A percentile compares a stretch with the other conserved stretches of the same genome.
Conservation (phyloP, 768 basidiomycete genomes). For the Sistotremastrum niveocremeum region DNA sequence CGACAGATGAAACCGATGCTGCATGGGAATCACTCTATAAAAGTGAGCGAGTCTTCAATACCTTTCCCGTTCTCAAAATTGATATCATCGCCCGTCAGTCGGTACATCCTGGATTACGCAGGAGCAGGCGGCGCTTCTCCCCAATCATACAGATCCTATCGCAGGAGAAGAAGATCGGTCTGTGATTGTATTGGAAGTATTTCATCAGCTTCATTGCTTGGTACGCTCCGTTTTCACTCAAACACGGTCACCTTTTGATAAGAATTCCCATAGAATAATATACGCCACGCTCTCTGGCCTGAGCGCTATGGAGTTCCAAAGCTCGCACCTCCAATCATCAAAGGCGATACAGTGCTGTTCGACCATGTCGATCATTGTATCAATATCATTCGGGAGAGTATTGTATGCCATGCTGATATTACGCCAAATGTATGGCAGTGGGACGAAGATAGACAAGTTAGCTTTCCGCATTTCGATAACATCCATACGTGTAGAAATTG, state of each 20-base stretch:
- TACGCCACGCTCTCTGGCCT: background rate
- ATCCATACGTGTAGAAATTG: slow-evolving; percentile 5
- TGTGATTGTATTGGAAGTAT: slow-evolving; percentile 13
- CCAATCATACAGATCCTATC: slow-evolving; percentile 12
- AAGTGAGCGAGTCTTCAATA: slow-evolving; percentile 1
- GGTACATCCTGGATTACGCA: slow-evolving; percentile 13
- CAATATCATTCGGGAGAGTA: slow-evolving; percentile 13
- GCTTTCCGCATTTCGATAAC: too few relatives aligned
- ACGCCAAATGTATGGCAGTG: slow-evolving; percentile 17
- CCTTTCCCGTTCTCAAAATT: too few relatives aligned
- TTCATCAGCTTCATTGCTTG: slow-evolving; percentile 17
- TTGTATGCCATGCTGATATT: slow-evolving; percentile 15
- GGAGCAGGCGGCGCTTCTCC: slow-evolving; percentile 8
- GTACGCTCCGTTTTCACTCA: slow-evolving; percentile 3
- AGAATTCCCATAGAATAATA: background rate
- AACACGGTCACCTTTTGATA: background rate
- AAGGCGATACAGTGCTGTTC: background rate
- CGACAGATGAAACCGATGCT: slow-evolving; percentile 10
- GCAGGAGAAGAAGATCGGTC: slow-evolving; percentile 11
- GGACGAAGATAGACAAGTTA: slow-evolving; percentile 5
- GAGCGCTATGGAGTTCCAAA: background rate
- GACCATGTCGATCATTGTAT: slow-evolving; percentile 14
- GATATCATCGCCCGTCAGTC: slow-evolving; percentile 4
- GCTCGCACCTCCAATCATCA: too few relatives aligned
- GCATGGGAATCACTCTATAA: slow-evolving; percentile 11